These are phyloP conservation scores for Diaporthe batatas DNA, from an alignment of 2,329 filamentous ascomycete genomes.

Conservation along the genomic window DNA sequence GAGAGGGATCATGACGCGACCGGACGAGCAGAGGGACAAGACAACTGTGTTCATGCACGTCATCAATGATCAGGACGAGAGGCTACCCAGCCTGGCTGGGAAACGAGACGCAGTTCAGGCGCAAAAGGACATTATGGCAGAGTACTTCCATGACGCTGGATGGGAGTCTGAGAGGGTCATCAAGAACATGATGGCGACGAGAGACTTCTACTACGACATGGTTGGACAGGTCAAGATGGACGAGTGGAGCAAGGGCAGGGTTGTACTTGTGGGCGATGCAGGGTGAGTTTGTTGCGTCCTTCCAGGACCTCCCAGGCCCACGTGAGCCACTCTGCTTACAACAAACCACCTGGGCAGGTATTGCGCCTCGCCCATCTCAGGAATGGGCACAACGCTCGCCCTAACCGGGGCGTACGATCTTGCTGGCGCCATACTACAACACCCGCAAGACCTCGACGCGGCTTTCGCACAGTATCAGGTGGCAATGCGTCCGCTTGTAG, in stretches of 20 bases:
- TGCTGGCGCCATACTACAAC: conserved; percentile 58
- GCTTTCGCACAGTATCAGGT: conserved; percentile 57
- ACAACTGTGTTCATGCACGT: conserved; percentile 38
- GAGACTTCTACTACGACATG: conserved; percentile 53
- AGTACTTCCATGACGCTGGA: conserved; percentile 58
- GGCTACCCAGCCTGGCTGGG: conserved; percentile 42
- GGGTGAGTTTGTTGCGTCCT: conserved; percentile 44
- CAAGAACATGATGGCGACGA: conserved; percentile 48
- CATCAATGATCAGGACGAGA: conserved; percentile 46
- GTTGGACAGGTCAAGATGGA: conserved; percentile 58
- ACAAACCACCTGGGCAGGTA: conserved; percentile 46
- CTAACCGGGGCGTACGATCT: conserved; percentile 64
- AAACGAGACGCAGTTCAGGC: conserved; percentile 46
- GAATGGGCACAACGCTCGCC: conserved; percentile 62
- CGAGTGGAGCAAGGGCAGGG: conserved; percentile 51
- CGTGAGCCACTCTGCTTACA: not conserved
- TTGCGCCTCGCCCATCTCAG: conserved; percentile 60
- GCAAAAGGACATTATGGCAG: conserved; percentile 56
- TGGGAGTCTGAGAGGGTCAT: conserved; percentile 59
- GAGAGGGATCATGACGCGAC: conserved; percentile 55
- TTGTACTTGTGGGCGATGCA: conserved; percentile 64
- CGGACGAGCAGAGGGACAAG: conserved; percentile 47
- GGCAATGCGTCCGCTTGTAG: conserved; percentile 54
- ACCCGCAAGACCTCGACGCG: conserved; percentile 45
- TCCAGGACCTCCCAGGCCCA: not conserved